These are phyloP conservation scores for Trifolium repens DNA, from an alignment of 306 rosid species.

Conservation along the genomic window DNA sequence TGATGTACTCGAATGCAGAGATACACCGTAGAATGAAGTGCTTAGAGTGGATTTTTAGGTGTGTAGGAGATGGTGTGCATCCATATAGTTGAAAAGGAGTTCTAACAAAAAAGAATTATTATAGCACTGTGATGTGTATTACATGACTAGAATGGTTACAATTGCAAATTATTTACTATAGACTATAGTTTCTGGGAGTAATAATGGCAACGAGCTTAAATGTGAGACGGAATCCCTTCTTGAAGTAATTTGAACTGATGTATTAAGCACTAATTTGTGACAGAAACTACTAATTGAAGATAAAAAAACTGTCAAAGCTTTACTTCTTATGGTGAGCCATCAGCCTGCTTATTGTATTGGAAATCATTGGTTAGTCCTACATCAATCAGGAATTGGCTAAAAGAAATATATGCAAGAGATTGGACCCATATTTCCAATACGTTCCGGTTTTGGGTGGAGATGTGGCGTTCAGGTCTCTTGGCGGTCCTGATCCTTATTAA, in stretches of 20 bases:
- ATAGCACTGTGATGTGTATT: neutral
- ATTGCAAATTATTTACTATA: neutral
- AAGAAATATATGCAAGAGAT: neutral
- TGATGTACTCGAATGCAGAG: conserved; percentile 10
- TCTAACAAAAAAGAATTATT: neutral
- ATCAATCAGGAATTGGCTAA: neutral
- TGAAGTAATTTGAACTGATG: conserved; percentile 24
- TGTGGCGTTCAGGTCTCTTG: neutral
- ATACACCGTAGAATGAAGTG: conserved; percentile 20
- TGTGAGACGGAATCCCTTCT: conserved; percentile 7
- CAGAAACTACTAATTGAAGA: conserved; percentile 23
- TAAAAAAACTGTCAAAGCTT: neutral
- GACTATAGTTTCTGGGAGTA: neutral
- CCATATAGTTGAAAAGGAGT: neutral
- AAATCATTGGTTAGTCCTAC: neutral
- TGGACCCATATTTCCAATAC: neutral
- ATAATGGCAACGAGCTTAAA: conserved; percentile 11
- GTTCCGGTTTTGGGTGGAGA: neutral
- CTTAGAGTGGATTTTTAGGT: neutral
- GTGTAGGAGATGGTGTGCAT: neutral
- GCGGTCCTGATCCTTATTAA: neutral
- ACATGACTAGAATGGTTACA: neutral
- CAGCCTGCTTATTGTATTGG: neutral
- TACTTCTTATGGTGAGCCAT: conserved; percentile 4
- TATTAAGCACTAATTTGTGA: neutral